Evolutionary conservation across 495 filamentous ascomycete species (phyloP), one percentile per base, ranked within the genome.

Genomic region (Penicillium atrosanguineum): DNA sequence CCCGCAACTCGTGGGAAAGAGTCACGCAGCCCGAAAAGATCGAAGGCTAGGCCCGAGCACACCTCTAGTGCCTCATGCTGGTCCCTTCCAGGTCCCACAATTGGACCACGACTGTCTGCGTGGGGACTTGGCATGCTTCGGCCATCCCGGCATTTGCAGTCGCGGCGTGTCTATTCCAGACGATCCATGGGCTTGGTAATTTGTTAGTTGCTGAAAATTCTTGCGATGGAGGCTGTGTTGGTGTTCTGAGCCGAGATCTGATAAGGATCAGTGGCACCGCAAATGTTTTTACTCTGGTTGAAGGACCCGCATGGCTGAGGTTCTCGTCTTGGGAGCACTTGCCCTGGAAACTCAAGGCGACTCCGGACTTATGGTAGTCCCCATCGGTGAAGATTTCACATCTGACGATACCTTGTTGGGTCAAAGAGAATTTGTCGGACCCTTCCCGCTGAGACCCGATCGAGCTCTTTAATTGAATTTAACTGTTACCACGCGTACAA

Each of bases 191-290:
- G 19, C 31, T 4, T 34, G 31, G 3, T 12, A 14, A 2, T 15
- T 31, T 14, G 9, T 4, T 15, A 34, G 31, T 12, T 4, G 31
- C 8, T 34, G 12, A 8, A 14, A 34, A 14, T 1, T 34, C 2
- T 14, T 12, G 8, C 11, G 31, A 34, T 34, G 31, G 31, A 34
- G 31, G 25, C 19, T 34, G 31, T 3, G 16, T 21, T 6, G 6
- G 38, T 7, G n/a, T 50, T 45, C 34, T 28, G 9, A 44, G 29
- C 34, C 36, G 23, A 23, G 34, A 50, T 55, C 53, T 38, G 53
- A 55, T 49, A 55, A 50, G 46, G 16, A 25, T 41, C 20, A n/a
- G 40, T 40, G 53, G 46, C 53, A 46, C 46, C 20, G 46, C 12
- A 4, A 5, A 34, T 15, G 4, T 18, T 16, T 14, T 34, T 34